phyloP scores from a whole-genome alignment of 805 yeast genomes.

The Pichia nanzhaoensis region DNA sequence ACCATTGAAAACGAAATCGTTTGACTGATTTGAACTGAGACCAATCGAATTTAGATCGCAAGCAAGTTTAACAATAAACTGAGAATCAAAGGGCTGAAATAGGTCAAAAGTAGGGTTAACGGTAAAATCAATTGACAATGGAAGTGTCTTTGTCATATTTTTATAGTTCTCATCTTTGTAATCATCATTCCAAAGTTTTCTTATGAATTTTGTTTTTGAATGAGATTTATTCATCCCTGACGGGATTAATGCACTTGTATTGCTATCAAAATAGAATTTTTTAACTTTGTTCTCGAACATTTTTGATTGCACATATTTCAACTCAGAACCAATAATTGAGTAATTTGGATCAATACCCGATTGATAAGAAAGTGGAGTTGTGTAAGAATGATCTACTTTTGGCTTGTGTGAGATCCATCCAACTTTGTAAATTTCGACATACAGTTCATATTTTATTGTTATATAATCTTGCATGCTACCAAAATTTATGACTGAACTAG shows the following conservation, averaged over 20 bases:
- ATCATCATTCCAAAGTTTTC: slow-evolving; percentile 6
- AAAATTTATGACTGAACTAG: slow-evolving; percentile 3
- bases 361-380: slow-evolving; percentile 1
- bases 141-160: slow-evolving; percentile 4
- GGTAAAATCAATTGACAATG: background rate
- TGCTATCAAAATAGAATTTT: slow-evolving; percentile 6
- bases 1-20: slow-evolving; percentile 9
- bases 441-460: background rate
- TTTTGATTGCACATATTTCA: background rate
- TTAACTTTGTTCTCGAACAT: slow-evolving; percentile 6
- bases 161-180: slow-evolving; percentile 5
- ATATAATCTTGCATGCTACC: slow-evolving; percentile 2
- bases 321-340: background rate
- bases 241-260: slow-evolving; percentile 4
- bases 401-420: background rate
- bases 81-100: slow-evolving; percentile 1
- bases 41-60: slow-evolving; percentile 2
- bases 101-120: background rate
- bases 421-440: slow-evolving; percentile 1
- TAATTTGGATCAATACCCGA: slow-evolving; percentile 3
- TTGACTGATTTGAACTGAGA: background rate
- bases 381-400: background rate
- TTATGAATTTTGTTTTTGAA: slow-evolving; percentile 6
- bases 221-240: slow-evolving; percentile 2
- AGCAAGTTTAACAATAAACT: background rate